These are phyloP conservation scores for Amoebophrya sp. DNA, from an alignment of 169 alveolate species.

Conservation along the genomic window DNA sequence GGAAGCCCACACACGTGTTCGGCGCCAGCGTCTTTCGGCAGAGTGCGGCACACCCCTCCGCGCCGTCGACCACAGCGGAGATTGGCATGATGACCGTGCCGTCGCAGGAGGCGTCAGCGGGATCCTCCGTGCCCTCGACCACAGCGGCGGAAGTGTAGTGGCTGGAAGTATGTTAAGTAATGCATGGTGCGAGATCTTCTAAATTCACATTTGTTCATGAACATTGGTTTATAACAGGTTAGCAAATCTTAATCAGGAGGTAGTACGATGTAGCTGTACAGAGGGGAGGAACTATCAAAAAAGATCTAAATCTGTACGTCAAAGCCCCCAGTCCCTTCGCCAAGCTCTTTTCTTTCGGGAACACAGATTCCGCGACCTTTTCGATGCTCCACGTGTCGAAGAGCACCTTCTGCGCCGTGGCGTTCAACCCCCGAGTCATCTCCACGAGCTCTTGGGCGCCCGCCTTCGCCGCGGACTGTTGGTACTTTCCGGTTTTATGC, in stretches of 20 bases:
- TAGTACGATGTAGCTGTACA: no score
- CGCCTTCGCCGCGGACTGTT: background rate
- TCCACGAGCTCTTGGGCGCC: background rate
- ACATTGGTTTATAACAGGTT: no score
- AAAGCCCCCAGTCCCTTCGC: no score
- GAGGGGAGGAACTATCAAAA: no score
- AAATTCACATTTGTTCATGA: no score
- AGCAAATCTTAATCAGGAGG: no score
- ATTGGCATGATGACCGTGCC: background rate
- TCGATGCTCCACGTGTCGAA: background rate
- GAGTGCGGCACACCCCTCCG: background rate
- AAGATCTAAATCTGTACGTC: no score
- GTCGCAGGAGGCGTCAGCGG: background rate
- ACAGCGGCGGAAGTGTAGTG: background rate
- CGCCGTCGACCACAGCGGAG: background rate
- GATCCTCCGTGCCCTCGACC: background rate
- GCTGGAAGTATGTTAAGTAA: no score
- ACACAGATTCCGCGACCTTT: background rate
- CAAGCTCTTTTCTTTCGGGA: background rate
- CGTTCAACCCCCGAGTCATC: background rate
- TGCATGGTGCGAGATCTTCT: no score
- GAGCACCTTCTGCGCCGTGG: background rate
- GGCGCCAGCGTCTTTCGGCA: background rate
- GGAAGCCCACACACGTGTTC: background rate
- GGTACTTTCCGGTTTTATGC: no score